Conservation (phyloP, 192 early-diverging fungal genomes). For the Entomortierella chlamydospora region DNA sequence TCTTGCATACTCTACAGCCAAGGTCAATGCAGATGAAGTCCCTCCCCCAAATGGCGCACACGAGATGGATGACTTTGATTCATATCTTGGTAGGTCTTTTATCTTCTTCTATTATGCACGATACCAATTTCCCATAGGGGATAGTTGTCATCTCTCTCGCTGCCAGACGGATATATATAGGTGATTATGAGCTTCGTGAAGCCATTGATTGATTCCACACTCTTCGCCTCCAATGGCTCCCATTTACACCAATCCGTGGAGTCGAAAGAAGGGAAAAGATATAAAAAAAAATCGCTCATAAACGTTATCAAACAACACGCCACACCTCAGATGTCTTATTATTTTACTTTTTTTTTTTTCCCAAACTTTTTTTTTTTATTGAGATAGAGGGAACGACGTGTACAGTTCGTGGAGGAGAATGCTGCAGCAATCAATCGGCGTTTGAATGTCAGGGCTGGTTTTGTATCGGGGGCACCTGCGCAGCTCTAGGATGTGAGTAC, state of each 20-base stretch:
- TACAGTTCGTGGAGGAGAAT: slow-evolving; percentile 34
- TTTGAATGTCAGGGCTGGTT: slow-evolving; percentile 51
- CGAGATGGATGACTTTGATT: slow-evolving; percentile 18
- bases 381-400: slow-evolving; percentile 14
- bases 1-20: slow-evolving; percentile 24
- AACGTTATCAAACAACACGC: not conserved
- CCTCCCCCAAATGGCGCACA: slow-evolving; percentile 18
- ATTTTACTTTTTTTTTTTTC: not conserved
- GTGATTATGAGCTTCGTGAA: too few species aligned
- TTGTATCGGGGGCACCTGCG: slow-evolving; percentile 24
- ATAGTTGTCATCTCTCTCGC: too few species aligned
- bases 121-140: too few species aligned
- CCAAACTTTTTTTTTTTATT: not conserved
- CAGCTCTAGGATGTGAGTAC: slow-evolving; percentile 22
- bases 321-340: not conserved
- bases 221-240: not conserved
- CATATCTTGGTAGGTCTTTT: slow-evolving; percentile 30
- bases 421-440: slow-evolving; percentile 29
- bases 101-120: not conserved
- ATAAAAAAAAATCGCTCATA: slow-evolving; percentile 9
- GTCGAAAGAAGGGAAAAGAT: too few species aligned
- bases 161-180: too few species aligned
- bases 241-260: too few species aligned
- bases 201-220: too few species aligned
- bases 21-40: slow-evolving; percentile 19